These are phyloP conservation scores for Flaveria floridana DNA, from an alignment of 140 eudicot genomes.

Conservation along the genomic window DNA sequence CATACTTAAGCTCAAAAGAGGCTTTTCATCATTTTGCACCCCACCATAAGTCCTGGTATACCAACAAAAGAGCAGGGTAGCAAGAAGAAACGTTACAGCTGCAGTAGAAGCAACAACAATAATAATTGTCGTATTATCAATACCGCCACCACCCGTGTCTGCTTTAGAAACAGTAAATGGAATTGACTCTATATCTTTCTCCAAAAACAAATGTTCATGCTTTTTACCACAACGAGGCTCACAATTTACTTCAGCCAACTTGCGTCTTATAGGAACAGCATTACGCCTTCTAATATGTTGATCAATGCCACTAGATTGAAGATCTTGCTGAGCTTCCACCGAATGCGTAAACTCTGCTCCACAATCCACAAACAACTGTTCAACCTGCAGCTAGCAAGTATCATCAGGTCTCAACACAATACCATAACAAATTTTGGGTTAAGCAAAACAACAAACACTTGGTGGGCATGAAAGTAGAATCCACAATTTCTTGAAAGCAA, in stretches of 20 bases:
- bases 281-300: constrained; percentile 20
- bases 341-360: constrained; percentile 41
- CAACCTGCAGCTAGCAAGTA: constrained; percentile 51
- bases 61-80: constrained; percentile 51
- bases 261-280: constrained; percentile 44
- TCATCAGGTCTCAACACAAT: constrained; percentile 1
- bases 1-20: constrained; percentile 69
- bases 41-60: constrained; percentile 51
- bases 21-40: constrained; percentile 61
- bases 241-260: constrained; percentile 39
- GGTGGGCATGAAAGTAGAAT: constrained; percentile 22
- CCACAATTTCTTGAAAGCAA: background rate
- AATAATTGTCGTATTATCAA: constrained; percentile 44
- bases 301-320: constrained; percentile 25
- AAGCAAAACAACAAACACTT: constrained; percentile 28
- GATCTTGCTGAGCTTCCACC: constrained; percentile 46
- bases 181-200: constrained; percentile 33
- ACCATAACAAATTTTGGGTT: constrained; percentile 2
- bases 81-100: constrained; percentile 46
- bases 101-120: constrained; percentile 62
- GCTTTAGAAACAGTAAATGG: constrained; percentile 38
- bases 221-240: constrained; percentile 19
- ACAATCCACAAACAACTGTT: constrained; percentile 44
- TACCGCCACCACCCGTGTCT: constrained; percentile 34
- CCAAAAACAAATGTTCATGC: constrained; percentile 34